phyloP scores from a whole-genome alignment of 495 filamentous ascomycete species.

The Penicillium steckii region DNA sequence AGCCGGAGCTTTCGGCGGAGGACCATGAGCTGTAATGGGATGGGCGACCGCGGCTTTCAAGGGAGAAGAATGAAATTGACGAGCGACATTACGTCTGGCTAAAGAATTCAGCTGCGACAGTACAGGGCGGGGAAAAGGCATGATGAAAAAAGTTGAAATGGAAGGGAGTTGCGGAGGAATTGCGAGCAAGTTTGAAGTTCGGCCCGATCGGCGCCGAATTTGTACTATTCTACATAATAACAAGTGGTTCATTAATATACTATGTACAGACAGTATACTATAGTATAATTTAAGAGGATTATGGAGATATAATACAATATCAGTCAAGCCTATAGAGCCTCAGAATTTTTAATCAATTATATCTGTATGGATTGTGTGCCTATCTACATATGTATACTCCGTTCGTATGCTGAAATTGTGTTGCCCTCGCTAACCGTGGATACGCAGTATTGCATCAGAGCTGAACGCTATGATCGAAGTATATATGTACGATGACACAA shows the following conservation, averaged over 20 bases:
- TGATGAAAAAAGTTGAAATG: not conserved
- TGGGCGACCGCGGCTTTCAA: constrained; percentile 55
- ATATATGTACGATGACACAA: constrained; percentile 16
- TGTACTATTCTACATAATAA: no score
- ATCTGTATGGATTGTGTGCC: no score
- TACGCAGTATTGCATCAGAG: constrained; percentile 17
- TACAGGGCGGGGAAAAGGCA: constrained; percentile 21
- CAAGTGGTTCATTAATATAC: no score
- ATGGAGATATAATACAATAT: no score
- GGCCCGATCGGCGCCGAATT: constrained; percentile 13
- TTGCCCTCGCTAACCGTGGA: not conserved
- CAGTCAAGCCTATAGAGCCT: no score
- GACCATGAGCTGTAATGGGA: constrained; percentile 76
- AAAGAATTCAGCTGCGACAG: constrained; percentile 20
- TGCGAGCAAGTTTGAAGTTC: constrained; percentile 9
- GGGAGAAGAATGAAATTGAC: constrained; percentile 53
- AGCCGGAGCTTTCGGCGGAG: constrained; percentile 74
- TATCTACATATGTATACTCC: no score
- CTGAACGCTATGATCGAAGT: not conserved
- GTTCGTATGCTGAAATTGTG: not conserved
- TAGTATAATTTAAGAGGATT: no score
- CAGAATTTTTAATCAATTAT: no score
- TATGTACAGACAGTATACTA: no score
- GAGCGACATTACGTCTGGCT: constrained; percentile 17
- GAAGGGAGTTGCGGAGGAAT: not conserved